Percentiles rank a stretch among this genome's conserved stretches.
phyloP scores from a whole-genome alignment of 2,329 filamentous ascomycete species.

The Lachnellula cervina region DNA sequence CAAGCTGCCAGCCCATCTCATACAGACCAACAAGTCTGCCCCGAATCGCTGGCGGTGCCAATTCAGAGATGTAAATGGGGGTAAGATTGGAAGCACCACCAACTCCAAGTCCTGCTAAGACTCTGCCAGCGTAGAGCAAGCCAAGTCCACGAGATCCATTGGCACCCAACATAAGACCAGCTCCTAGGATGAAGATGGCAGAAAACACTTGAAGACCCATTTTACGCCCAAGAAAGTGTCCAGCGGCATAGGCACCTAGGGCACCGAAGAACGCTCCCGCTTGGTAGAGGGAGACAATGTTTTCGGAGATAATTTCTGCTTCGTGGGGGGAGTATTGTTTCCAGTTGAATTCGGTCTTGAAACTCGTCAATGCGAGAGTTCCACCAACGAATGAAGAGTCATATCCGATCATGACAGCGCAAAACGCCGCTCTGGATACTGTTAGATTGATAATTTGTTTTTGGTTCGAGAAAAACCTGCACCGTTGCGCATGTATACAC shows the following conservation, averaged over 20 bases:
- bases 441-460: not conserved
- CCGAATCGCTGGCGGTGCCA: conserved; percentile 56
- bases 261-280: conserved; percentile 78
- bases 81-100: conserved; percentile 59
- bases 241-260: conserved; percentile 59
- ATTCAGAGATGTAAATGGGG: conserved; percentile 57
- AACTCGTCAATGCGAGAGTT: conserved; percentile 65
- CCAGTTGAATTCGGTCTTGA: conserved; percentile 65
- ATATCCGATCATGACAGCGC: conserved; percentile 50
- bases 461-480: conserved; percentile 33
- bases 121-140: conserved; percentile 55
- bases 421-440: conserved; percentile 44
- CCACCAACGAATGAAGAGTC: conserved; percentile 77
- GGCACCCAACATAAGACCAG: conserved; percentile 65
- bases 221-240: conserved; percentile 64
- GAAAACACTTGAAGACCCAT: conserved; percentile 56
- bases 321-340: conserved; percentile 23
- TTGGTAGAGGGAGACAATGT: conserved; percentile 77
- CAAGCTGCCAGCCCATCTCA: conserved; percentile 59
- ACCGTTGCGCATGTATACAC: conserved; percentile 41
- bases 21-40: conserved; percentile 62
- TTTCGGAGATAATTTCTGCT: conserved; percentile 58
- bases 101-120: conserved; percentile 59
- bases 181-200: conserved; percentile 62
- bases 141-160: conserved; percentile 56